These are phyloP conservation scores for Colletotrichum sp. DNA, from an alignment of 2,329 filamentous ascomycete genomes.

Conservation along the genomic window DNA sequence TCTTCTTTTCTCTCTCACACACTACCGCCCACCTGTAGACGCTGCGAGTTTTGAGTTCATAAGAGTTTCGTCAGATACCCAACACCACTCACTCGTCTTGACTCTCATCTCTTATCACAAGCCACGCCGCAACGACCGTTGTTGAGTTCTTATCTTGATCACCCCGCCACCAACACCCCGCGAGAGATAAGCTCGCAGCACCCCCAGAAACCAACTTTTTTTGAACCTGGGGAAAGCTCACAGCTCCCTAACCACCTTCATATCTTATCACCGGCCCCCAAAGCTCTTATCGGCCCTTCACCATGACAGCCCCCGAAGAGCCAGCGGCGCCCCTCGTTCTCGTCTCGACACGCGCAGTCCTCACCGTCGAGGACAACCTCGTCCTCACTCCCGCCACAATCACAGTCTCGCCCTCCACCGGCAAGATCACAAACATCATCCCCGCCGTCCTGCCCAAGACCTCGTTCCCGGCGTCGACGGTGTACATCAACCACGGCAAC, in stretches of 20 bases:
- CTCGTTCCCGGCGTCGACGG: conserved; percentile 73
- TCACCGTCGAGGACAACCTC: conserved; percentile 70
- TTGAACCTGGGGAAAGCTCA: conserved; percentile 1
- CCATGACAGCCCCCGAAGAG: conserved; percentile 35
- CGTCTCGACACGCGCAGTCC: conserved; percentile 81
- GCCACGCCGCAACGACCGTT: not conserved
- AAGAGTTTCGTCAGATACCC: not conserved
- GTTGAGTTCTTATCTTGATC: not conserved
- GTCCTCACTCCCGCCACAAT: conserved; percentile 82
- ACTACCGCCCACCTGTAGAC: not conserved
- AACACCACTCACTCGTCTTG: not conserved
- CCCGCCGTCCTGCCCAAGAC: conserved; percentile 75
- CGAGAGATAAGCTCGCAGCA: conserved; percentile 4
- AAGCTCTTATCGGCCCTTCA: conserved; percentile 6
- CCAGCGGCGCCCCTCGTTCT: conserved; percentile 61
- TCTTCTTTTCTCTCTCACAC: not conserved
- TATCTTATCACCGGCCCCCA: not conserved
- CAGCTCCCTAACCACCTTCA: not conserved
- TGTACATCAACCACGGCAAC: conserved; percentile 85
- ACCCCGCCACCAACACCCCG: conserved; percentile 3
- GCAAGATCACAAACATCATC: conserved; percentile 82
- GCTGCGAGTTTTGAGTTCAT: not conserved
- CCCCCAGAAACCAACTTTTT: not conserved
- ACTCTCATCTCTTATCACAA: not conserved
- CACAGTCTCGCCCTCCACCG: conserved; percentile 75